Evolutionary conservation across 1,284 basidiomycete species (phyloP).

Genomic region (Xerocomus cyaneibrunnescens): DNA sequence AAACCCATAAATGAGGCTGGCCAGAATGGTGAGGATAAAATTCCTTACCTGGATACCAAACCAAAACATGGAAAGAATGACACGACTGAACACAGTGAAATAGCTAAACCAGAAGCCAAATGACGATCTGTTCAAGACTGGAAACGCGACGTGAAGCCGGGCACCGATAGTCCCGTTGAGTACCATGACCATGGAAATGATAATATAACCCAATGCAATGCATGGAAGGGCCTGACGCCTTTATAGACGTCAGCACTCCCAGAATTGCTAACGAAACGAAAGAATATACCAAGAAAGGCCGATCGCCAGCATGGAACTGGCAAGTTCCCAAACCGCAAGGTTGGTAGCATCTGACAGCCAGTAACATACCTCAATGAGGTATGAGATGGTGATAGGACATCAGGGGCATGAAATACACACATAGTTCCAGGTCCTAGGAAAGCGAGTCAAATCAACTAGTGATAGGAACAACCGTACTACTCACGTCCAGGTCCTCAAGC

Average conservation of each 20-base stretch:
- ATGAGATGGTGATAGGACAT: conserved; percentile 1
- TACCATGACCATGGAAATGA: conserved; percentile 48
- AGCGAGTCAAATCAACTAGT: not conserved
- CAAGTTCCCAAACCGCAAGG: conserved; percentile 46
- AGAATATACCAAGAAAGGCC: conserved; percentile 50
- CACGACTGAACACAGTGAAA: conserved; percentile 61
- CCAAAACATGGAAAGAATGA: conserved; percentile 64
- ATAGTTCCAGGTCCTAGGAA: conserved; percentile 29
- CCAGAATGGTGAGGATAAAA: not conserved
- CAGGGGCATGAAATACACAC: conserved; percentile 14
- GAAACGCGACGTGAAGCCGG: conserved; percentile 61
- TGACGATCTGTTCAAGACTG: conserved; percentile 59
- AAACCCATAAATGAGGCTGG: not conserved
- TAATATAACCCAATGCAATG: conserved; percentile 47
- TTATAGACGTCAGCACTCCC: conserved; percentile 5
- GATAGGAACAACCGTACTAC: conserved; percentile 7
- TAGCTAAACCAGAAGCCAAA: conserved; percentile 67
- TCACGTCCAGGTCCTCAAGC: conserved; percentile 58
- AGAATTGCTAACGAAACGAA: not conserved
- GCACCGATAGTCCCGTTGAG: conserved; percentile 61
- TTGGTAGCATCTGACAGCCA: conserved; percentile 47
- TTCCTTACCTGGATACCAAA: conserved; percentile 48
- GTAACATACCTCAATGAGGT: conserved; percentile 25
- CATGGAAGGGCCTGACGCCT: conserved; percentile 53
- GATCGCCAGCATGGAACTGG: conserved; percentile 50